Percentiles rank a stretch among this genome's conserved stretches.
phyloP scores from a whole-genome alignment of 208 protist genomes.

The Acanthamoeba polyphaga region DNA sequence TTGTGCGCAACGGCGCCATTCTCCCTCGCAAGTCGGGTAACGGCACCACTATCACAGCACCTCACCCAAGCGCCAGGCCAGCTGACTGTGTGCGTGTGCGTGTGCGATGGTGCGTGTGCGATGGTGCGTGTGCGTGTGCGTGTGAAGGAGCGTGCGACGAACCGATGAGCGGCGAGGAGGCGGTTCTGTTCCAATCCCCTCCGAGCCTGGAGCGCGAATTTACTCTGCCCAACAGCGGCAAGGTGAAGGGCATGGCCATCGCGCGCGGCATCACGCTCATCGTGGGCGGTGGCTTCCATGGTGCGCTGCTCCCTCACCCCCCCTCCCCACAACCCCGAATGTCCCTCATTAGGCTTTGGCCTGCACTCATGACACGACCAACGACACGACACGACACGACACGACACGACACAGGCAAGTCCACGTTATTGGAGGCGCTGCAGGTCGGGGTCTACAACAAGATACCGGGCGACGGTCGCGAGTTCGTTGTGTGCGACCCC shows the following conservation, averaged over 20 bases:
- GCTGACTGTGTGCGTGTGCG: neutral
- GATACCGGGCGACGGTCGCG: conserved; percentile 94
- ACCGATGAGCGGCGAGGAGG: conserved; percentile 88
- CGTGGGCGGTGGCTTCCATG: conserved; percentile 96
- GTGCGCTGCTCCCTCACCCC: neutral
- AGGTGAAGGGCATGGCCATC: conserved; percentile 93
- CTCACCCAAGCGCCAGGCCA: neutral
- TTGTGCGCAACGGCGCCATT: conserved; percentile 94
- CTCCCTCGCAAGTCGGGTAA: conserved; percentile 93
- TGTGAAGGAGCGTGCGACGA: conserved; percentile 86
- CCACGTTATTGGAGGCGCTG: conserved; percentile 94
- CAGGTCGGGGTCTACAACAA: conserved; percentile 97
- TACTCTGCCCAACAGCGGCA: conserved; percentile 89
- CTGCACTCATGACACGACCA: no score
- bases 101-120: no score
- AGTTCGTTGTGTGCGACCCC: conserved; percentile 92
- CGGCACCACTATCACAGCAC: neutral
- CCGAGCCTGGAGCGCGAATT: conserved; percentile 89
- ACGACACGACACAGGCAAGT: conserved; percentile 88
- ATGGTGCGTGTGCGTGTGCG: no score
- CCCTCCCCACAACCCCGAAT: neutral
- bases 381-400: no score
- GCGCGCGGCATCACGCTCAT: conserved; percentile 95
- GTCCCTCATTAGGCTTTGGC: no score
- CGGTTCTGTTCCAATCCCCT: conserved; percentile 92